Percentiles rank a stretch among this genome's conserved stretches.
phyloP scores from a whole-genome alignment of 805 yeast species.

The Monosporozyma yasuniensis region DNA sequence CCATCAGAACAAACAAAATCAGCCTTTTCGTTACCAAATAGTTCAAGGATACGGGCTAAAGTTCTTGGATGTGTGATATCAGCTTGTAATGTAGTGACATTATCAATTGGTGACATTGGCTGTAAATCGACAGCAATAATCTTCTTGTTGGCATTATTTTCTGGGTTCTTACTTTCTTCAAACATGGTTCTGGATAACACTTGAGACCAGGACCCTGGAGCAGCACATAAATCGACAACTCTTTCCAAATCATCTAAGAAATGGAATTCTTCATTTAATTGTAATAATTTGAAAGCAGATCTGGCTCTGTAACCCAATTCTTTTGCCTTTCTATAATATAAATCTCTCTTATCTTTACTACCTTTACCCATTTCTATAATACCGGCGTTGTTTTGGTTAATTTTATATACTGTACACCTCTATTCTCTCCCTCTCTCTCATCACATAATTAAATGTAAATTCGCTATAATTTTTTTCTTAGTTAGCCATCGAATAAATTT shows the following conservation, averaged over 20 bases:
- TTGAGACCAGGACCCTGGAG: slow-evolving; percentile 98
- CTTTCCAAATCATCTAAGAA: slow-evolving; percentile 60
- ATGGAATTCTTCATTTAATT: slow-evolving; percentile 82
- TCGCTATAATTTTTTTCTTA: background rate
- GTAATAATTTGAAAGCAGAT: slow-evolving; percentile 89
- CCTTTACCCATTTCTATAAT: slow-evolving; percentile 78
- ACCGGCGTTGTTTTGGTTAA: too few species aligned
- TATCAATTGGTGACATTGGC: slow-evolving; percentile 94
- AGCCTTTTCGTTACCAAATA: slow-evolving; percentile 87
- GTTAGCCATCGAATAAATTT: slow-evolving; percentile 1
- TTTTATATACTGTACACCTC: too few species aligned
- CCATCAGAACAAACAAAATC: slow-evolving; percentile 97
- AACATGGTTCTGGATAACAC: slow-evolving; percentile 69
- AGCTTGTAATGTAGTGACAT: slow-evolving; percentile 86
- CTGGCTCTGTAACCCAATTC: slow-evolving; percentile 98
- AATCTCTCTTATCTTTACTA: slow-evolving; percentile 88
- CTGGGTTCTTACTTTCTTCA: slow-evolving; percentile 29
- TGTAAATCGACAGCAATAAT: slow-evolving; percentile 94
- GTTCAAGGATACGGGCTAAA: slow-evolving; percentile 57
- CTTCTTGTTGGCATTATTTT: slow-evolving; percentile 40
- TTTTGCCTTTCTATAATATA: slow-evolving; percentile 87
- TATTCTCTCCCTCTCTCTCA: background rate
- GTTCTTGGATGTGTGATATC: slow-evolving; percentile 97
- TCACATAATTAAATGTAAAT: background rate
- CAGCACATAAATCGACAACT: slow-evolving; percentile 96